A percentile compares a stretch with the other conserved stretches of the same genome.
phyloP scores from a whole-genome alignment of 2,329 filamentous ascomycete genomes.

The Colletotrichum sp. region DNA sequence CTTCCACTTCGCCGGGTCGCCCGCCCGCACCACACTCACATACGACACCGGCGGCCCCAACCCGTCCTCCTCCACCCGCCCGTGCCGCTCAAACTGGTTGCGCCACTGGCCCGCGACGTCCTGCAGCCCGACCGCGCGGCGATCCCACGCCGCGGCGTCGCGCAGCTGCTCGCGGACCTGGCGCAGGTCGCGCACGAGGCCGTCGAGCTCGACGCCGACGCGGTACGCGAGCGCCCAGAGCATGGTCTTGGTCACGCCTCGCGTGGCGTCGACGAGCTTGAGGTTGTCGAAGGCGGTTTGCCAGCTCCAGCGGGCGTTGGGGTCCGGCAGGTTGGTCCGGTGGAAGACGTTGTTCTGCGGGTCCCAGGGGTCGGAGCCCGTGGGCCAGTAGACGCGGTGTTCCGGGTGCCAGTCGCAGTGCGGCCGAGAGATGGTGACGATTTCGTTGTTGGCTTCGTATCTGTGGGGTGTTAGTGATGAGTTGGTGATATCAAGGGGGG shows the following conservation, averaged over 20 bases:
- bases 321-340: background rate
- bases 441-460: background rate
- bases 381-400: slow-evolving; percentile 32
- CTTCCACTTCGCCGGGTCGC: slow-evolving; percentile 30
- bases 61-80: background rate
- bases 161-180: background rate
- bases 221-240: slow-evolving; percentile 42
- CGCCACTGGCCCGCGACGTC: slow-evolving; percentile 19
- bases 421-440: slow-evolving; percentile 31
- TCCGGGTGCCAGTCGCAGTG: slow-evolving; percentile 33
- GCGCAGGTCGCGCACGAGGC: slow-evolving; percentile 12
- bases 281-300: slow-evolving; percentile 24
- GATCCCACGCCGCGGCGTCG: slow-evolving; percentile 5
- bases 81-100: background rate
- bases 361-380: slow-evolving; percentile 5
- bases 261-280: slow-evolving; percentile 21
- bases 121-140: slow-evolving; percentile 16
- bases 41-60: slow-evolving; percentile 24
- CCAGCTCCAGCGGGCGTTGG: slow-evolving; percentile 21
- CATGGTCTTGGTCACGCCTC: slow-evolving; percentile 26
- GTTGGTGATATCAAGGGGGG: background rate
- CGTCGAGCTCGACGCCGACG: slow-evolving; percentile 38
- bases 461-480: background rate
- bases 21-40: slow-evolving; percentile 34
- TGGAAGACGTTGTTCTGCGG: background rate